Evolutionary conservation across 257 asterid species (phyloP), one percentile per base, ranked within the genome.

Genomic region (Dorcoceras hygrometricum): DNA sequence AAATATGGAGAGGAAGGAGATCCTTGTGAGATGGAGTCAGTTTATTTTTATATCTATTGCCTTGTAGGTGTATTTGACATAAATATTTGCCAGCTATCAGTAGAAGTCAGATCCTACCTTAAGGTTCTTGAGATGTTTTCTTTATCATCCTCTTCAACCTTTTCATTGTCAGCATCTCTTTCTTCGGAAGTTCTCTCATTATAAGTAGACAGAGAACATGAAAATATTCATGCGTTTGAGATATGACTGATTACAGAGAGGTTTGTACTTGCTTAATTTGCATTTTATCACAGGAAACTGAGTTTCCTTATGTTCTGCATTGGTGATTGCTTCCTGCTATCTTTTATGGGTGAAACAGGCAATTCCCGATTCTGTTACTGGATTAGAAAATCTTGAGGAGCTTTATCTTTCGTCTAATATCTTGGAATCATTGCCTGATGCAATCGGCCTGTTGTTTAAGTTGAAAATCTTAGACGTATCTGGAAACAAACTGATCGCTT

Each of bases 301-400:
- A 5, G 11, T 11, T 39, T 39, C 5, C 18, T 11, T 39, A 11
- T 39, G 50, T n/a, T 12, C 12, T 12, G 50, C n/a, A 39, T 39
- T 12, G 3, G 50, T 39, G 50, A 39, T 39, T 39, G 50, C 50
- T 39, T 39, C 12, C n/a, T 1, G n/a, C 50, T 3, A 11, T 39
- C 50, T 39, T 39, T 39, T 39, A 8, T 28, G 2, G 65, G 9
- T 60, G 31, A 16, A 57, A 67, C 80, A 85, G 91, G 77, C 25
- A 19, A 60, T 85, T 68, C 91, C 88, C 34, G 91, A 82, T 76
- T 82, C 86, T 23, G 70, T 82, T 71, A 79, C 83, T 19, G 77
- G 81, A 56, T 69, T 82, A 23, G 83, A 82, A 70, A 78, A 79
- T 59, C 84, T 85, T 14, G 80, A 82, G 79, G 88, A 78, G 78